Base-by-base conservation (phyloP, 805 yeast species). In the Candida taoyuanica region DNA sequence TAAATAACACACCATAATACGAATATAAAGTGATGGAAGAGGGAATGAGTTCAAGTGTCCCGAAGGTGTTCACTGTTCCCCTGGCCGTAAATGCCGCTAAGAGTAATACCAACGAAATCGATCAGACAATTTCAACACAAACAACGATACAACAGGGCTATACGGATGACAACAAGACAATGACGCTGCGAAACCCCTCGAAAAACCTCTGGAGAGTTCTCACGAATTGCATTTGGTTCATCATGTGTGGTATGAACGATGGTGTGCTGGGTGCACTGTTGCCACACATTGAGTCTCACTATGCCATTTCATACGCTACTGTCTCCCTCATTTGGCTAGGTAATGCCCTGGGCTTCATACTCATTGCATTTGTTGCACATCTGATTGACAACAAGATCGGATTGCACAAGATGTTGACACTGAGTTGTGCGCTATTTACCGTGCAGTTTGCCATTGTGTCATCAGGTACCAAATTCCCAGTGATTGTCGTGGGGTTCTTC, bases 211-310 rank as follows among this genome's bases (percentile, higher is more conserved):
- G 65, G 62, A 55, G 81, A 42, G 49, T 73, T 4, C 31, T 61
- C 6, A 56, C 73, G 8, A 49, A 62, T n/a, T 56, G 68, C 15
- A 12, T 56, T 6, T 74, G 75, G 73, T 52, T 58, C 8, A 53
- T 70, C 26, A 48, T 62, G 8, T 45, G 55, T 11, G 81, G 81
- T 3, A 53, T 72, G 45, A 50, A 67, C 26, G 84, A 77, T 50
- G 77, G 77, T 39, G 73, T 77, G 17, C 72, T 78, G 1, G 84
- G 82, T 39, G 78, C 81, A 0, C 55, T 77, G 15, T 57, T 77
- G 36, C 80, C 79, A 5, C 58, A 61, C 29, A 71, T 77, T 28
- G 81, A 77, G 46, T 50, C 38, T 7, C 63, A 68, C 49, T 77
- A 74, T 50, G 35, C 50, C 23, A 63, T 77, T 35, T 59, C 59